Conservation (phyloP, 768 basidiomycete genomes). For the Amanita fuliginea region DNA sequence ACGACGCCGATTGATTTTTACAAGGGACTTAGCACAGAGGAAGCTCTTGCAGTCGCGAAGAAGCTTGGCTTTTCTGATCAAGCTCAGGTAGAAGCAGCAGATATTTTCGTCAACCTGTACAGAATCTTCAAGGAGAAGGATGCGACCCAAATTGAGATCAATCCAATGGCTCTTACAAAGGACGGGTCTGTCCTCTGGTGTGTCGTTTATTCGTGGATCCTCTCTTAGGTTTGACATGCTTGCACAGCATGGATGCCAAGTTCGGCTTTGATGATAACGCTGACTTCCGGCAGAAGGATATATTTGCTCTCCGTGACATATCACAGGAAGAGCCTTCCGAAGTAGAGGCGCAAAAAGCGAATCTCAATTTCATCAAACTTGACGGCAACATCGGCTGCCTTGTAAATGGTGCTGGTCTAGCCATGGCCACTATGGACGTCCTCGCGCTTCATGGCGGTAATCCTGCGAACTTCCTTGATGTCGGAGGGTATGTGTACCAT, state of each 20-base stretch:
- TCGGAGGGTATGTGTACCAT: slow-evolving; percentile 62
- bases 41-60: slow-evolving; percentile 71
- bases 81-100: slow-evolving; percentile 77
- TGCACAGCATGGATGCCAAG: slow-evolving; percentile 93
- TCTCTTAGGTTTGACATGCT: background rate
- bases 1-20: slow-evolving; percentile 86
- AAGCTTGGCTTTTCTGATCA: slow-evolving; percentile 80
- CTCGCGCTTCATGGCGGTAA: slow-evolving; percentile 90
- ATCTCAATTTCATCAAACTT: slow-evolving; percentile 97
- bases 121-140: slow-evolving; percentile 98
- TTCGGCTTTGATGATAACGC: slow-evolving; percentile 99
- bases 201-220: slow-evolving; percentile 15
- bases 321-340: slow-evolving; percentile 96
- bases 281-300: slow-evolving; percentile 89
- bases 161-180: slow-evolving; percentile 86
- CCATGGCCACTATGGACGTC: slow-evolving; percentile 99
- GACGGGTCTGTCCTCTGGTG: slow-evolving; percentile 93
- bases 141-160: slow-evolving; percentile 99
- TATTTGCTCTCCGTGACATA: slow-evolving; percentile 83
- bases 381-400: slow-evolving; percentile 96
- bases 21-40: slow-evolving; percentile 62
- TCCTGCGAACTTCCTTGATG: slow-evolving; percentile 98
- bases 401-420: slow-evolving; percentile 96
- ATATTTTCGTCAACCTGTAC: slow-evolving; percentile 90
- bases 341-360: slow-evolving; percentile 93